phyloP scores from a whole-genome alignment of 2,329 filamentous ascomycete genomes.

The Boeremia lycopersici region DNA sequence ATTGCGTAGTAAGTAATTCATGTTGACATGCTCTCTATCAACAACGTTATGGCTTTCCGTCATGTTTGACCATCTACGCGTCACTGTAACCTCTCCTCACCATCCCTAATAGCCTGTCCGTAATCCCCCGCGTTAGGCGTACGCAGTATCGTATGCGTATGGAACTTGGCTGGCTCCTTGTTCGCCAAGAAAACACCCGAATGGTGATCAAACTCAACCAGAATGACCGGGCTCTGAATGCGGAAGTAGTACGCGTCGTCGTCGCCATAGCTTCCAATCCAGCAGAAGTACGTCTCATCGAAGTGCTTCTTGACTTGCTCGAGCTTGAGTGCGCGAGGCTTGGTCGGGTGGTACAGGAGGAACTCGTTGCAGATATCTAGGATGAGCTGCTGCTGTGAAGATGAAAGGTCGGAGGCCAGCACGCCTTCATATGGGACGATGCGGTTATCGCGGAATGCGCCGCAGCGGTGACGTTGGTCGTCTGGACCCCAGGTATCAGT shows the following conservation, averaged over 20 bases:
- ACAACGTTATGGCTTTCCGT: background rate
- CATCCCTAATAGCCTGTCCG: constrained; percentile 60
- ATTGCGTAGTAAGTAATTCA: no score
- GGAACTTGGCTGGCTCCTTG: constrained; percentile 74
- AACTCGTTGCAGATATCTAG: constrained; percentile 67
- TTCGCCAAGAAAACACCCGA: constrained; percentile 79
- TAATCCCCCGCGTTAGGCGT: constrained; percentile 80
- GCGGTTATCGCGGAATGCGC: constrained; percentile 79
- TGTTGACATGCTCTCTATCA: no score
- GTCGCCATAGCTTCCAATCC: constrained; percentile 74
- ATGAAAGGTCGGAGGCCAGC: constrained; percentile 56
- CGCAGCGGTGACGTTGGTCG: constrained; percentile 78
- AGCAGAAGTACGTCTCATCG: constrained; percentile 77
- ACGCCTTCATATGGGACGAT: constrained; percentile 75
- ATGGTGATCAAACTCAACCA: constrained; percentile 81
- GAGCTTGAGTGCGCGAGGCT: constrained; percentile 61
- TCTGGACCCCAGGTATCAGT: constrained; percentile 77
- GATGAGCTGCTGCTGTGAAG: constrained; percentile 61
- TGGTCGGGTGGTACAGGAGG: constrained; percentile 68
- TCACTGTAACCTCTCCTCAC: constrained; percentile 21
- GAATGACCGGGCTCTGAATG: constrained; percentile 75
- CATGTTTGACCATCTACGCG: no score
- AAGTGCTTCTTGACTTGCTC: constrained; percentile 62
- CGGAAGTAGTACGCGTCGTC: constrained; percentile 78
- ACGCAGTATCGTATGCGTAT: constrained; percentile 75